Base-by-base conservation (phyloP, 108 stramenopile genomes). In the Pseudonitzschia multiseries region DNA sequence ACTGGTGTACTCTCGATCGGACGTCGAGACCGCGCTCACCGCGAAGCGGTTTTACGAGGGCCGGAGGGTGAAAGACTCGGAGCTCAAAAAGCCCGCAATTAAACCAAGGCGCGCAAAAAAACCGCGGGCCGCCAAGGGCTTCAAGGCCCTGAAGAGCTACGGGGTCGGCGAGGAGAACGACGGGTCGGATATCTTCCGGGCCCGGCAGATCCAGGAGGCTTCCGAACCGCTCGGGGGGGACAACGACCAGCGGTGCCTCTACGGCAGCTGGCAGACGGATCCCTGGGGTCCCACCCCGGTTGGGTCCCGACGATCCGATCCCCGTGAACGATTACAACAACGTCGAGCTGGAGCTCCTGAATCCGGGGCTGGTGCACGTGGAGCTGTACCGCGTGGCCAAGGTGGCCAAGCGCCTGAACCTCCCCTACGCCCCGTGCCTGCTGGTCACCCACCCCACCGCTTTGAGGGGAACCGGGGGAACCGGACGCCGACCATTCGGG, bases 341-440 rank as follows among this genome's bases (percentile, higher is more conserved):
- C 54, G 76, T 96, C 2, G 95, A 96, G 70, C 73, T 89, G 44
- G 89, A 79, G 15, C 69, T 96, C 22, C 43, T 96, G 57, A 93
- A 93, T 74, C 95, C 95, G 20, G 95, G 95, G 0, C 79, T 96
- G 44, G 88, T 83, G 0, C 95, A 96, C 67, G 69, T 93, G 54
- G 88, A 92, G 20, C 57, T 77, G 40, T 70, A 72, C 26, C 66
- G 83, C 27, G 71, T 91, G 8, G 78, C 91, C 8, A 73, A 66
- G 24, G 84, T 90, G 5, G 95, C 95, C 17, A 86, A 87, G 56
- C 82, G 87, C 68, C 75, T 96, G 13, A 82, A 79, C 14, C 83
- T 96, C 52, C 90, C 94, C 0, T 96, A 96, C 60, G 91, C 89
- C 40, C 95, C 95, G 0, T 96, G 95, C 59, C 74, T 96, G 74